A percentile compares a stretch with the other conserved stretches of the same genome.
Evolutionary conservation across 257 asterid genomes (phyloP).

Genomic region (Mentha longifolia): DNA sequence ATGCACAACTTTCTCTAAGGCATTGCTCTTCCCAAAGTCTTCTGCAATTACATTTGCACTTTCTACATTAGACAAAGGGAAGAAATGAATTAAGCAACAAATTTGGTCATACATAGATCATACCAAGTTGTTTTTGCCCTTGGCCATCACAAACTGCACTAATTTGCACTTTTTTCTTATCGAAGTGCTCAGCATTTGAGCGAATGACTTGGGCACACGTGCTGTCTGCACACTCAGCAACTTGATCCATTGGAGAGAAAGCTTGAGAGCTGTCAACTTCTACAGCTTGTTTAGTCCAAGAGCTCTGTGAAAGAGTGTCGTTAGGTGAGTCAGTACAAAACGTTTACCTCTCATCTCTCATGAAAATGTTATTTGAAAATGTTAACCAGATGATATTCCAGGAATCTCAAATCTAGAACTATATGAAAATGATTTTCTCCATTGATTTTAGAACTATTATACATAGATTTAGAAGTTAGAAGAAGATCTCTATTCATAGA

Average conservation of each 20-base stretch:
- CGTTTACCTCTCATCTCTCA: constrained; percentile 17
- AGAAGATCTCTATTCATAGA: not conserved
- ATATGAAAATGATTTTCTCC: not conserved
- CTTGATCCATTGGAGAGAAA: constrained; percentile 56
- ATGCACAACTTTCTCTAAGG: constrained; percentile 38
- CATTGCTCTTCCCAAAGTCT: constrained; percentile 42
- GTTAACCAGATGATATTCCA: not conserved
- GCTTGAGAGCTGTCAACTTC: constrained; percentile 66
- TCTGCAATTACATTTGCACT: constrained; percentile 41
- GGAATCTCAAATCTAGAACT: not conserved
- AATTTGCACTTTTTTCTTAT: constrained; percentile 41
- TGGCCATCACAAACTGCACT: constrained; percentile 46
- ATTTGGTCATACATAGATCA: constrained; percentile 20
- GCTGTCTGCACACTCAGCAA: constrained; percentile 60
- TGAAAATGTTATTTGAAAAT: not conserved
- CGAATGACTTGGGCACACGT: constrained; percentile 66
- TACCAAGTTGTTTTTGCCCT: constrained; percentile 54
- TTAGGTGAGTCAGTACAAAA: constrained; percentile 28
- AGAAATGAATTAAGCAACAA: constrained; percentile 24
- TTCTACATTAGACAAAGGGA: constrained; percentile 29
- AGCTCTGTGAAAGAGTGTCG: constrained; percentile 55
- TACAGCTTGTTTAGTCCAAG: constrained; percentile 80
- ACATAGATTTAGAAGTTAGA: not conserved
- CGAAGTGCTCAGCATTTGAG: constrained; percentile 57
- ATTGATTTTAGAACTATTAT: not conserved